A percentile compares a stretch with the other conserved stretches of the same genome.
Evolutionary conservation across 768 basidiomycete species (phyloP).

Genomic region (Bullera alba): DNA sequence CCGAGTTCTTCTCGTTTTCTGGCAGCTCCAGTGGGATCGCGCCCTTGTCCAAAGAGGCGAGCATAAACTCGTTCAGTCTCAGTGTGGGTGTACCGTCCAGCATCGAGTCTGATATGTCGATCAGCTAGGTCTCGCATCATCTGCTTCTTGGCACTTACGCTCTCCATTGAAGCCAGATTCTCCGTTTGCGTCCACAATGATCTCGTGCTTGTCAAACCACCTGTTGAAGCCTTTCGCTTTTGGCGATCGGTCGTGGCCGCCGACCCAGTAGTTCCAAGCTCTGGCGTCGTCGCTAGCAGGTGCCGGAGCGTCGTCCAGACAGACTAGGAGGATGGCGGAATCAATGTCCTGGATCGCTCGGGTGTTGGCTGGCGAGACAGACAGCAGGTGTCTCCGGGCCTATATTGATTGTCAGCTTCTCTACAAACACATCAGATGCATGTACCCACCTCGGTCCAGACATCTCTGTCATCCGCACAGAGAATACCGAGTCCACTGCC

Average conservation of each 20-base stretch:
- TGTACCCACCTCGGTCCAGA: conserved; percentile 68
- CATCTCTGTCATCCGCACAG: conserved; percentile 80
- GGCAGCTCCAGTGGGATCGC: conserved; percentile 69
- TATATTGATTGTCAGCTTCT: conserved; percentile 17
- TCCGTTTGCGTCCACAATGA: conserved; percentile 90
- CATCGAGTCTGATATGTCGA: conserved; percentile 32
- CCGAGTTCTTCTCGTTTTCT: conserved; percentile 33
- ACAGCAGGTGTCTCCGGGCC: conserved; percentile 63
- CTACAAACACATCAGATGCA: neutral
- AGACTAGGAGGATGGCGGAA: conserved; percentile 78
- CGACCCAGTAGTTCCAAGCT: conserved; percentile 78
- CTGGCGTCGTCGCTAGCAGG: conserved; percentile 71
- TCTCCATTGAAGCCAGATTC: conserved; percentile 96
- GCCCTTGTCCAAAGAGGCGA: conserved; percentile 64
- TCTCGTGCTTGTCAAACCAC: conserved; percentile 94
- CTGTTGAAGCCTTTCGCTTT: conserved; percentile 71
- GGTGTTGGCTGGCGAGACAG: conserved; percentile 62
- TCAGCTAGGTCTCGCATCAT: neutral
- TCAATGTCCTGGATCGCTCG: conserved; percentile 70
- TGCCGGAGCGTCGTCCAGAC: conserved; percentile 65
- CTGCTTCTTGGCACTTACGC: conserved; percentile 58
- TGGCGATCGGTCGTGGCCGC: conserved; percentile 27
- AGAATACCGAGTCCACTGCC: conserved; percentile 64
- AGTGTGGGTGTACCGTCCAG: conserved; percentile 87
- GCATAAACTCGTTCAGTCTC: conserved; percentile 86